phyloP scores from a whole-genome alignment of 768 basidiomycete genomes.

The Termitomyces bulborhizus region DNA sequence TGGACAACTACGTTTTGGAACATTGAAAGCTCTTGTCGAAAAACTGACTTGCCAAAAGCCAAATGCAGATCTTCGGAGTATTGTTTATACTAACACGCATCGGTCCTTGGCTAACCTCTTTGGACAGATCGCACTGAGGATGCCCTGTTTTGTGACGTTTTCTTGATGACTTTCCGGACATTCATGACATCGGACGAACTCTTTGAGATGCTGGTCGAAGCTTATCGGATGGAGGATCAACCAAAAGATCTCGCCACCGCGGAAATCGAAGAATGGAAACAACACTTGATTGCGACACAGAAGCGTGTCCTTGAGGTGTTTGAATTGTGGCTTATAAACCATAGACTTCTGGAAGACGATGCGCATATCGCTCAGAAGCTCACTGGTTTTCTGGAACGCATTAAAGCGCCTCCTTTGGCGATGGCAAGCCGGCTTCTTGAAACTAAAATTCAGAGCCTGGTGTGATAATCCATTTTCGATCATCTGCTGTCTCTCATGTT shows the following conservation, averaged over 20 bases:
- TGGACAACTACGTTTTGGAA: constrained; percentile 62
- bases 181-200: constrained; percentile 67
- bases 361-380: constrained; percentile 52
- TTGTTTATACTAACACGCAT: not conserved
- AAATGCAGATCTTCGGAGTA: constrained; percentile 45
- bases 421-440: constrained; percentile 42
- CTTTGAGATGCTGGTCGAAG: constrained; percentile 61
- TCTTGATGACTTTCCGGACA: constrained; percentile 79
- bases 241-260: constrained; percentile 42
- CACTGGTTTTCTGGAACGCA: constrained; percentile 45
- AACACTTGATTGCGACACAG: constrained; percentile 57
- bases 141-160: constrained; percentile 45
- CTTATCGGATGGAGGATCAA: constrained; percentile 47
- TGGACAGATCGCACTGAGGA: constrained; percentile 20
- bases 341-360: constrained; percentile 59
- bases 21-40: constrained; percentile 67
- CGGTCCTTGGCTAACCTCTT: not conserved
- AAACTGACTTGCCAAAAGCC: constrained; percentile 45
- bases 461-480: constrained; percentile 22
- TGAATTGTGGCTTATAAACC: constrained; percentile 55
- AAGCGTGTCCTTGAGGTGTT: constrained; percentile 52
- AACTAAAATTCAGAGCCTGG: constrained; percentile 48
- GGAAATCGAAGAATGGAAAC: constrained; percentile 63
- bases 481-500: not conserved
- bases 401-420: constrained; percentile 34